Evolutionary conservation across 192 early-diverging fungal species (phyloP).

Genomic region (Backusella circina): DNA sequence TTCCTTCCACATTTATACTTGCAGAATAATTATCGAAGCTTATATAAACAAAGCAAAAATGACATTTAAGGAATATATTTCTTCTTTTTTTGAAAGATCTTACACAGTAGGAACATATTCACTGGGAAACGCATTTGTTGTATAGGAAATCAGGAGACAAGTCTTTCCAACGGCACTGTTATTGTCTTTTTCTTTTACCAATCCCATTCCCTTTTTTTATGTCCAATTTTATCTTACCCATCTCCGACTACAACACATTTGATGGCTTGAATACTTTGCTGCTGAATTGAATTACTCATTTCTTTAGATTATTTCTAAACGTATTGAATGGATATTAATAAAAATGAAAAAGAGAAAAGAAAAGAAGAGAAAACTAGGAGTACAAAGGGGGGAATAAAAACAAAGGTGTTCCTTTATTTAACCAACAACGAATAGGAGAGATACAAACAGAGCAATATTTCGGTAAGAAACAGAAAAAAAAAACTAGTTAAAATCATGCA

Average conservation of each 20-base stretch:
- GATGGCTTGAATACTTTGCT: constrained; percentile 23
- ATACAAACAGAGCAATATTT: neutral
- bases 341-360: neutral
- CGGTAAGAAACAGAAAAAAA: neutral
- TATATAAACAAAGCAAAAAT: neutral
- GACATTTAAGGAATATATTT: neutral
- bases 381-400: neutral
- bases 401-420: neutral
- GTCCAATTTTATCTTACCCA: constrained; percentile 12
- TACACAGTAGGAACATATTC: constrained; percentile 99
- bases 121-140: constrained; percentile 98
- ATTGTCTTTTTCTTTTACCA: neutral
- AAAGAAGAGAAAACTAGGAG: neutral
- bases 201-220: neutral
- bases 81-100: neutral
- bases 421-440: neutral
- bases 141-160: constrained; percentile 96
- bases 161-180: constrained; percentile 92
- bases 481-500: neutral
- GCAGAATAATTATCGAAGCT: constrained; percentile 91
- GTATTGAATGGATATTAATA: neutral
- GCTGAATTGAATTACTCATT: neutral
- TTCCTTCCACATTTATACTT: constrained; percentile 92
- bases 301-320: neutral
- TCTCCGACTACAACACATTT: constrained; percentile 33